Conservation (phyloP, 768 basidiomycete species). For the Rhizopogon sp. region DNA sequence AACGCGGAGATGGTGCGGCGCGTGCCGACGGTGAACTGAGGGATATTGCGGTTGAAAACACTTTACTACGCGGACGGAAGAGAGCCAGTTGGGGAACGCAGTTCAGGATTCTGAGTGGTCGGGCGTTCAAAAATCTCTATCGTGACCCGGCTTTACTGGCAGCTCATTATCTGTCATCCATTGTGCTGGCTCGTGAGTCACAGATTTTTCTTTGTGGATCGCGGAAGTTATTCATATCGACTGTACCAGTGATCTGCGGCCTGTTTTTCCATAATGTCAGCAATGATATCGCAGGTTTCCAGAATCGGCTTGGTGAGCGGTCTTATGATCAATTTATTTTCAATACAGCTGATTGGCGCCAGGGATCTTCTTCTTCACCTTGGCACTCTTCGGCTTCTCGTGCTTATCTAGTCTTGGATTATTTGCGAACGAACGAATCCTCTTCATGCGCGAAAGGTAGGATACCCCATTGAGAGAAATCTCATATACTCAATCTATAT, state of each 20-base stretch:
- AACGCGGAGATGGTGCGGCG: conserved; percentile 13
- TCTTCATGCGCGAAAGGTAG: conserved; percentile 98
- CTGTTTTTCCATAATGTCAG: conserved; percentile 87
- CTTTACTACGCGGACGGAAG: conserved; percentile 63
- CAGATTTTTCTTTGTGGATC: background rate
- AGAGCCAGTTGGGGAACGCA: conserved; percentile 87
- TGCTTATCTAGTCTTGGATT: conserved; percentile 90
- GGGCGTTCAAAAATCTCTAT: conserved; percentile 98
- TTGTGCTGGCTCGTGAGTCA: conserved; percentile 75
- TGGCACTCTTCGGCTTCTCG: conserved; percentile 96
- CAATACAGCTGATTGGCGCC: conserved; percentile 1
- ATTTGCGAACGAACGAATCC: conserved; percentile 91
- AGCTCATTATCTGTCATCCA: conserved; percentile 84
- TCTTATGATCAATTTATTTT: background rate
- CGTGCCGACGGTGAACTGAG: conserved; percentile 41
- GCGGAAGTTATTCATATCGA: conserved; percentile 1
- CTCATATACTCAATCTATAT: background rate
- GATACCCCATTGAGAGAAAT: background rate
- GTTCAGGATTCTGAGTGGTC: conserved; percentile 89
- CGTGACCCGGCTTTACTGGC: conserved; percentile 88
- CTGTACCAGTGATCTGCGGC: conserved; percentile 74
- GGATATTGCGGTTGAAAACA: conserved; percentile 66
- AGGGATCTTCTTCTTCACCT: conserved; percentile 95
- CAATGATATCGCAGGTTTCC: conserved; percentile 95
- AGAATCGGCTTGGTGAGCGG: conserved; percentile 78